Base-by-base conservation (phyloP, 495 filamentous ascomycete species). In the Xylaria scruposa region DNA sequence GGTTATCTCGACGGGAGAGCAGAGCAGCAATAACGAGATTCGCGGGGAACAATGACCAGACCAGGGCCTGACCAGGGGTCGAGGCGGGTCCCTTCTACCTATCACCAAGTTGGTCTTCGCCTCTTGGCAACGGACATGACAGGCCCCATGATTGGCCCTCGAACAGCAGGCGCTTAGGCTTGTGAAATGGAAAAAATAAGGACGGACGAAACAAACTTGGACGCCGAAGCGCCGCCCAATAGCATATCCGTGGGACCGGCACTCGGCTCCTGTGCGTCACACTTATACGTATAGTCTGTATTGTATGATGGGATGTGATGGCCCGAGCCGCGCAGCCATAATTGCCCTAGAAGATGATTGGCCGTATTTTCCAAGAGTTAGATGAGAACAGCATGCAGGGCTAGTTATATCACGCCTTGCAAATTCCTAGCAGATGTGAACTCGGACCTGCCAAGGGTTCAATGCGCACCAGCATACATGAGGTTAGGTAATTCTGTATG, bases 61-160 rank as follows among this genome's bases (percentile, higher is more conserved):
- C 17, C 62, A 49, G 60, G 38, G n/a, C 21, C 3, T 63, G 38
- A 40, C 21, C 60, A 29, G 24, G 62, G 67, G 49, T 67, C 8
- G 53, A 42, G 49, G 67, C 67, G 67, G 67, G 67, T 69, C 67
- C n/a, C 0, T 10, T 19, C 12, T 1, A 36, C 17, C 19, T 36
- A 36, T 60, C 42, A 21, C 38, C 40, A 40, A 40, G 44, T 63
- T 54, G 58, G 56, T 12, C 29, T 10, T 46, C n/a, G 54, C 42
- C 21, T 42, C 67, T 69, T 69, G 67, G 67, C 56, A 26, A 9
- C 15, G 26, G 15, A 31, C 21, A 47, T 53, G 68, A 63, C 44
- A n/a, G 29, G 68, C 44, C 58, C 19, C 42, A 63, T 70, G 46
- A 70, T 70, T 70, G 68, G 68, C n/a, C 46, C 46, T 31, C 21